These are phyloP conservation scores for Dioszegia aurantiaca DNA, from an alignment of 768 basidiomycete species.

Conservation along the genomic window DNA sequence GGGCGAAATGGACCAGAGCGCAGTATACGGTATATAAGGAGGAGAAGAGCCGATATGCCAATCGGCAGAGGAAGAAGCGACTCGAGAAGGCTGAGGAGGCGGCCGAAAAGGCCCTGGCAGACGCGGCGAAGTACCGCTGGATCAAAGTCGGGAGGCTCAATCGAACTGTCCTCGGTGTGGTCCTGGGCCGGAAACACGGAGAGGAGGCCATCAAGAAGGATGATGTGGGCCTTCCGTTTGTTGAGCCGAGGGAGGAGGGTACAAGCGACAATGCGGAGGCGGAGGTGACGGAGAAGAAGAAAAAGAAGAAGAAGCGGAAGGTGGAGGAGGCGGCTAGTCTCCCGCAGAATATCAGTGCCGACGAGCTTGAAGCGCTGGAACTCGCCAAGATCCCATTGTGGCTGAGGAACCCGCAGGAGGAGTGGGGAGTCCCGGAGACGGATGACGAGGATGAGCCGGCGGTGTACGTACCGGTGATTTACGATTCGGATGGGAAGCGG, in stretches of 20 bases:
- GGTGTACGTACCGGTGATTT: not conserved
- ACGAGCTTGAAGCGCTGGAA: not conserved
- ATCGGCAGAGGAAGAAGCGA: too few species aligned
- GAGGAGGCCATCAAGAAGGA: not conserved
- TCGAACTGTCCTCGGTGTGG: not conserved
- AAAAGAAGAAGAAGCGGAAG: too few species aligned
- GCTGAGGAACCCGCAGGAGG: not conserved
- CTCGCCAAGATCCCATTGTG: not conserved
- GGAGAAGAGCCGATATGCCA: slow-evolving; percentile 18
- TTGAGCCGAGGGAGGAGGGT: not conserved
- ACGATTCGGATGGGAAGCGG: not conserved
- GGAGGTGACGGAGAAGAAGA: not conserved
- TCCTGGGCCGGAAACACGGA: not conserved
- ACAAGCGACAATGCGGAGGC: not conserved
- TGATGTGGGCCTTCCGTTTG: not conserved
- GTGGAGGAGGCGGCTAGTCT: too few species aligned
- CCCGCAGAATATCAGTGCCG: not conserved
- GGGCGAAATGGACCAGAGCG: slow-evolving; percentile 20
- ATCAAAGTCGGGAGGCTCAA: not conserved
- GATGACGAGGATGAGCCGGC: slow-evolving; percentile 11
- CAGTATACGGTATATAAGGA: slow-evolving; percentile 32
- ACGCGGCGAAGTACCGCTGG: not conserved
- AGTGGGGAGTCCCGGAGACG: slow-evolving; percentile 15
- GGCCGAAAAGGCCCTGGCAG: not conserved
- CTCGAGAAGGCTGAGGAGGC: not conserved